Conservation (phyloP, 257 asterid genomes). For the Solanum infundibuliforme region DNA sequence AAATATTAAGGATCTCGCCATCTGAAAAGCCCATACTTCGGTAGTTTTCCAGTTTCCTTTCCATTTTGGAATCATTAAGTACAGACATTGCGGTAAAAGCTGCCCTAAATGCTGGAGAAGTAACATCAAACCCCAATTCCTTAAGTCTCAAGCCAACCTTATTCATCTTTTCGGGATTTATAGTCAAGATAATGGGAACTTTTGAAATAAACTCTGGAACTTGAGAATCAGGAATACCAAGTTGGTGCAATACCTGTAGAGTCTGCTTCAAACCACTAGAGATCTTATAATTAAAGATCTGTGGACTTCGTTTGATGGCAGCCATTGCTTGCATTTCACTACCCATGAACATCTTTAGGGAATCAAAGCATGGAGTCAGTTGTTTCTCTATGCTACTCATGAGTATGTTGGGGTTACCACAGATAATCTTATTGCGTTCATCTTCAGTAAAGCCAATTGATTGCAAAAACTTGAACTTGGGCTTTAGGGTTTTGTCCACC, state of each 20-base stretch:
- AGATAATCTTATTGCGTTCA: not conserved
- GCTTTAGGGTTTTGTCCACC: not conserved
- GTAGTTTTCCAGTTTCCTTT: not conserved
- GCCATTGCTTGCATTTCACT: not conserved
- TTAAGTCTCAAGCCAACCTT: not conserved
- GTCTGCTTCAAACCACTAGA: not conserved
- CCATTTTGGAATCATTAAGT: not conserved
- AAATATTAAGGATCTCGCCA: not conserved
- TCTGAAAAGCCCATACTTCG: not conserved
- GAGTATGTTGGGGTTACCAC: not conserved
- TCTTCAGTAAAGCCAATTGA: not conserved
- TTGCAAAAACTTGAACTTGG: not conserved
- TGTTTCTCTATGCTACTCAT: not conserved
- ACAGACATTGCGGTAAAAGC: not conserved
- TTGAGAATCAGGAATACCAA: slow-evolving; percentile 1
- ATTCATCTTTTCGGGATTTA: not conserved
- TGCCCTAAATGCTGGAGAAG: not conserved
- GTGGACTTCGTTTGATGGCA: not conserved
- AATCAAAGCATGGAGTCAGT: not conserved
- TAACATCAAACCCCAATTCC: not conserved
- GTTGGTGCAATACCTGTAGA: not conserved
- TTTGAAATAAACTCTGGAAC: not conserved
- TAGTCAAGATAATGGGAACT: not conserved
- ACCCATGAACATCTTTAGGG: not conserved
- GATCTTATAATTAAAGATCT: not conserved